Base-by-base conservation (phyloP, 139 green algal genomes). In the Deuterostichococcus epilithicus region DNA sequence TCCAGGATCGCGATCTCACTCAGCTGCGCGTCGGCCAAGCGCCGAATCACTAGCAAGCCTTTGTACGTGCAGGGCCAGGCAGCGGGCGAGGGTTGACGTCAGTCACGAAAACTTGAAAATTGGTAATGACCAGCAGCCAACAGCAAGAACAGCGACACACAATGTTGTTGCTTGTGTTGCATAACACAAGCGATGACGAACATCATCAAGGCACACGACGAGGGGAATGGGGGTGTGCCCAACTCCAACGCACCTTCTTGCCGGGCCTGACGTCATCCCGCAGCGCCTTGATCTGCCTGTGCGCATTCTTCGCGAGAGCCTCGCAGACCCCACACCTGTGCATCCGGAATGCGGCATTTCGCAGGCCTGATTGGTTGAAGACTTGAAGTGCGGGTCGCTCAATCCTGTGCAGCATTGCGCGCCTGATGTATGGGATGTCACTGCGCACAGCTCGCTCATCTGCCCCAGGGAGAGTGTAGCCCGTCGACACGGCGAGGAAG, bases 1-100 rank as follows among this genome's bases (percentile, higher is more conserved):
- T 96, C 89, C 28, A 95, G 84, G 33, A 97, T 81, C 58, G 78
- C 79, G 5, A 70, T 71, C 73, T 94, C 90, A 5, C 52, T 28
- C 30, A 83, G 38, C 79, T 83, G 78, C 68, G 74, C 15, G 26
- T 15, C 22, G 59, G 18, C 13, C 45, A 60, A 60, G 13, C 45
- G 15, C 13, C 18, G 18, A 60, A 60, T n/a, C n/a, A n/a, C n/a
- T n/a, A n/a, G n/a, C n/a, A n/a, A n/a, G n/a, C n/a, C n/a, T n/a
- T n/a, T n/a, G n/a, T n/a, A n/a, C n/a, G n/a, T n/a, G n/a, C n/a
- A n/a, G n/a, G n/a, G n/a, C n/a, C n/a, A n/a, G n/a, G n/a, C n/a
- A n/a, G n/a, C n/a, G n/a, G n/a, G n/a, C n/a, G n/a, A n/a, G n/a
- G n/a, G n/a, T n/a, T n/a, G n/a, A n/a, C n/a, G n/a, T n/a, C n/a